These are phyloP conservation scores for Ascochyta clinopodiicola DNA, from an alignment of 2,329 filamentous ascomycete species.

Conservation along the genomic window DNA sequence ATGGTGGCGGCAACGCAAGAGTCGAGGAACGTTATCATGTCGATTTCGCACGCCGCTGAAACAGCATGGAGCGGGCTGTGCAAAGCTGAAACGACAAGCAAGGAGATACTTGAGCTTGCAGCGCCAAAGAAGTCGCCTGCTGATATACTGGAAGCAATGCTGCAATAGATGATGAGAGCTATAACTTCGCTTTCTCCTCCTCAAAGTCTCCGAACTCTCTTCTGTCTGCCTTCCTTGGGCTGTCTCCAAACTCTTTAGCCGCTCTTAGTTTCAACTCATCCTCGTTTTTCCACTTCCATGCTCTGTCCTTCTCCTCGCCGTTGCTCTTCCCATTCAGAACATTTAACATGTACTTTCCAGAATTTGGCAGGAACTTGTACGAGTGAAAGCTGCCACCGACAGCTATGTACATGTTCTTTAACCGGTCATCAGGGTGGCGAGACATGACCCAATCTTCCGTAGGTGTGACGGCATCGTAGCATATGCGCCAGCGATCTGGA, in stretches of 20 bases:
- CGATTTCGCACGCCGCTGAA: constrained; percentile 12
- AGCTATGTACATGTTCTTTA: constrained; percentile 64
- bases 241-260: constrained; percentile 30
- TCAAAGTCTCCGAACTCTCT: constrained; percentile 25
- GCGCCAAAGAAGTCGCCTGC: constrained; percentile 14
- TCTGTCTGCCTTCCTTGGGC: constrained; percentile 11
- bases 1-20: constrained; percentile 15
- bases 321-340: constrained; percentile 45
- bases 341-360: constrained; percentile 65
- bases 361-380: constrained; percentile 70
- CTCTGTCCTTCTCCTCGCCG: constrained; percentile 44
- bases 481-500: constrained; percentile 55
- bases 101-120: constrained; percentile 22
- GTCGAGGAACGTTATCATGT: constrained; percentile 19
- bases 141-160: constrained; percentile 6
- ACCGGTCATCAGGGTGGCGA: constrained; percentile 55
- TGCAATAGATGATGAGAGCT: background rate
- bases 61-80: constrained; percentile 18
- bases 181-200: constrained; percentile 4
- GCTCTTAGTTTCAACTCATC: constrained; percentile 22
- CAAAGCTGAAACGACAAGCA: constrained; percentile 21
- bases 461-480: constrained; percentile 68
- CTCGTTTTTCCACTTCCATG: constrained; percentile 46
- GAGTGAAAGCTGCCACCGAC: constrained; percentile 68
- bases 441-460: constrained; percentile 69